Evolutionary conservation across 495 filamentous ascomycete species (phyloP), one percentile per base, ranked within the genome.

Genomic region (Chaetomium cochliodes): DNA sequence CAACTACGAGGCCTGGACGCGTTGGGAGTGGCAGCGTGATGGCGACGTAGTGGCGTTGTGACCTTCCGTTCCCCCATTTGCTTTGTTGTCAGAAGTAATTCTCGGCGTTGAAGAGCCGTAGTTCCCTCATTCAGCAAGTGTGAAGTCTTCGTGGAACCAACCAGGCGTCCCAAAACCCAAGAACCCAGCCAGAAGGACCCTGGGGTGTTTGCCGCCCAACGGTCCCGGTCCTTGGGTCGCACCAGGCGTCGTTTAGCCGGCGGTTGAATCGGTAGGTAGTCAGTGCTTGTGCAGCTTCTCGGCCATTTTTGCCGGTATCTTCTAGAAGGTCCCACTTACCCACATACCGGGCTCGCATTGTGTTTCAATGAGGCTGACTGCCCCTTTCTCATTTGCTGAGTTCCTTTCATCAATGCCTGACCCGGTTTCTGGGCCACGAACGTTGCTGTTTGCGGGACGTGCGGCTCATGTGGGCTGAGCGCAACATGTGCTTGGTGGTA

Each of bases 191-290:
- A 22, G 18, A 46, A 54, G 39, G 44, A 23, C 23, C 46, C 28
- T 18, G 12, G 22, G 15, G 8, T 53, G 33, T 16, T 26, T 8
- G 26, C 22, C 30, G 9, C 22, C 16, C 33, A 33, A n/a, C 22
- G 25, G 6, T n/a, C 52, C 41, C 3, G 37, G 53, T 8, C 42
- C 37, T 67, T 59, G 41, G 54, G 65, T 70, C n/a, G 51, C 58
- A 70, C 28, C 33, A n/a, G 42, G 13, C 23, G 1, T 22, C 3
- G 37, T 65, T 70, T 70, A 70, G 61, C 68, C 68, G 65, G 47
- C 65, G 65, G 68, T 49, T 68, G 39, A 67, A 70, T 63, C 68
- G 65, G 68, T 62, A 70, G 65, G 68, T 62, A 70, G 58, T 70
- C 37, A 26, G 4, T 55, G 16, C 22, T 15, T 55, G 33, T 55